Evolutionary conservation across 2,329 filamentous ascomycete genomes (phyloP).

Genomic region (Microdochium paspali): DNA sequence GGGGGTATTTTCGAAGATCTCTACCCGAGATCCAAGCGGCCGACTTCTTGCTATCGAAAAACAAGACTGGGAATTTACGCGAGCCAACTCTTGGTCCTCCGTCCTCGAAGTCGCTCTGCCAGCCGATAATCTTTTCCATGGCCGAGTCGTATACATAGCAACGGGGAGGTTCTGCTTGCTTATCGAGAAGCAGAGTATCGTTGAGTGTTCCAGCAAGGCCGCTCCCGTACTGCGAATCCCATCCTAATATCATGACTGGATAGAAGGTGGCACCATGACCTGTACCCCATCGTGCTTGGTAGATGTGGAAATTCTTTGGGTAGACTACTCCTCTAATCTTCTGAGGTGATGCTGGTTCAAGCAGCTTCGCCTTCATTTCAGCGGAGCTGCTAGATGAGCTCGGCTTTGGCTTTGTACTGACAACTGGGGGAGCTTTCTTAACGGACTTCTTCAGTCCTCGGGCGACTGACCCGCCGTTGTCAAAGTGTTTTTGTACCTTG

Average conservation of each 20-base stretch:
- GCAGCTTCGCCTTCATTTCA: slow-evolving; percentile 1
- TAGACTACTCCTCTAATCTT: slow-evolving; percentile 8
- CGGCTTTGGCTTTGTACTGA: no score
- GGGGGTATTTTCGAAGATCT: slow-evolving; percentile 6
- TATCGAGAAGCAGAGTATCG: slow-evolving; percentile 18
- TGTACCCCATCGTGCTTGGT: slow-evolving; percentile 18
- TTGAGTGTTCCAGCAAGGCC: slow-evolving; percentile 17
- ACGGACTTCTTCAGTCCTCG: no score
- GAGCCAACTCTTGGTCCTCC: slow-evolving; percentile 19
- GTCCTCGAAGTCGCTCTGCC: slow-evolving; percentile 25
- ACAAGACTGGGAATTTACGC: slow-evolving; percentile 29
- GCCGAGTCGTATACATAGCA: slow-evolving; percentile 22
- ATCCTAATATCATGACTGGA: slow-evolving; percentile 26
- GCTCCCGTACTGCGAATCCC: slow-evolving; percentile 17
- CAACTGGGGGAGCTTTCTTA: no score
- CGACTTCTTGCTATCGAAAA: slow-evolving; percentile 20
- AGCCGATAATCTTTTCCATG: slow-evolving; percentile 20
- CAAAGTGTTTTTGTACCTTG: slow-evolving; percentile 7
- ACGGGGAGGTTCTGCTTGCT: slow-evolving; percentile 12
- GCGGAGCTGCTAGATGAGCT: no score
- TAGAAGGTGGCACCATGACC: slow-evolving; percentile 15
- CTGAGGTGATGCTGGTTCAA: background rate
- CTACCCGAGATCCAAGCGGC: slow-evolving; percentile 13
- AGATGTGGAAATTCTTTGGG: slow-evolving; percentile 22
- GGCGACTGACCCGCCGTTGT: no score